These are phyloP conservation scores for Cornus controversa DNA, from an alignment of 148 eudicot species.

Conservation along the genomic window DNA sequence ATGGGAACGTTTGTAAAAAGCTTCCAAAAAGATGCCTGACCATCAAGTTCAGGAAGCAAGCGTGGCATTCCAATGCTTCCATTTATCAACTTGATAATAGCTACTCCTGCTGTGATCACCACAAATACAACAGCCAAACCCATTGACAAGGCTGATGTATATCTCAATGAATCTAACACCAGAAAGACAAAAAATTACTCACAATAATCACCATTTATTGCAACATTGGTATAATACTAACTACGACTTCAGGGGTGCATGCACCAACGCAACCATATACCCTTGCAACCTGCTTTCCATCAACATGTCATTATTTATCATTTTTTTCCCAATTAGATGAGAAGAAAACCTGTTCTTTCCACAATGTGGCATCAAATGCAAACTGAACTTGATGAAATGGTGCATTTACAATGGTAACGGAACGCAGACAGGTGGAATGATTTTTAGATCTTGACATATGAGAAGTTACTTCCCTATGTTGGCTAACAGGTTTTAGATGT, in stretches of 20 bases:
- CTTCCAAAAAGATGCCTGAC: slow-evolving; percentile 82
- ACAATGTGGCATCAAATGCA: background rate
- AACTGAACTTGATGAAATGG: background rate
- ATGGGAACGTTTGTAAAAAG: slow-evolving; percentile 77
- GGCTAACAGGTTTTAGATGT: background rate
- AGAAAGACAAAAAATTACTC: background rate
- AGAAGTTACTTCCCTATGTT: background rate
- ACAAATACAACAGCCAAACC: slow-evolving; percentile 82
- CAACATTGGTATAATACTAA: background rate
- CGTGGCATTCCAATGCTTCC: slow-evolving; percentile 68
- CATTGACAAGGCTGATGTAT: slow-evolving; percentile 84
- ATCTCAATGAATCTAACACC: slow-evolving; percentile 71
- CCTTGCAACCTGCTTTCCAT: background rate
- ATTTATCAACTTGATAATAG: slow-evolving; percentile 50
- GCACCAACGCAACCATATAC: background rate
- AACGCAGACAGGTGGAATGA: background rate
- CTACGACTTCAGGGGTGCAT: too few species aligned
- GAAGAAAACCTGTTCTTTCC: background rate
- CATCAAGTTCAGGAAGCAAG: slow-evolving; percentile 62
- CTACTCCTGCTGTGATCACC: slow-evolving; percentile 70
- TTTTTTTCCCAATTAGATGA: background rate
- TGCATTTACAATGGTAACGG: background rate
- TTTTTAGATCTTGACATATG: background rate
- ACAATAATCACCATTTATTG: background rate
- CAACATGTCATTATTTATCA: background rate